Conservation (phyloP, 352 stramenopile species). For the Phytopythium delawarense region DNA sequence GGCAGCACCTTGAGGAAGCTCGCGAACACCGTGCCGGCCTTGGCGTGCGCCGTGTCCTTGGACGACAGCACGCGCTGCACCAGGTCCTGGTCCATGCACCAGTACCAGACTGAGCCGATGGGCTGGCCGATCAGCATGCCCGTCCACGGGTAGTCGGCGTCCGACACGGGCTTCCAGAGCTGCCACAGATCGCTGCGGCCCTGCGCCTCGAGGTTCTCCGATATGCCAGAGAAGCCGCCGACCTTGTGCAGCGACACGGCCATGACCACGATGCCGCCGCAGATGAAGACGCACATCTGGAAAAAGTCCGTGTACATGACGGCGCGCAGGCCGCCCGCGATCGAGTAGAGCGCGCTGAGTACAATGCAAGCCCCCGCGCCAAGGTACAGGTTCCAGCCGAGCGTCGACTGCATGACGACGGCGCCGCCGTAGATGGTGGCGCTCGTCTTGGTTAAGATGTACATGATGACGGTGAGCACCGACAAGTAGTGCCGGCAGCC, state of each 20-base stretch:
- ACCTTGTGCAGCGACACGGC: constrained; percentile 45
- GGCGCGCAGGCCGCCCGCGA: constrained; percentile 51
- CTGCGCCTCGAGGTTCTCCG: constrained; percentile 39
- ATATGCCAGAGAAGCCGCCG: constrained; percentile 50
- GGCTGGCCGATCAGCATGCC: constrained; percentile 66
- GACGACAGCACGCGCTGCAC: constrained; percentile 65
- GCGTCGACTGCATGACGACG: constrained; percentile 52
- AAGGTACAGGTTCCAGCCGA: constrained; percentile 60
- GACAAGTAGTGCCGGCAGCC: constrained; percentile 55
- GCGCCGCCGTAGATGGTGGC: constrained; percentile 65
- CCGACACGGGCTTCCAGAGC: constrained; percentile 44
- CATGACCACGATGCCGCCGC: constrained; percentile 55
- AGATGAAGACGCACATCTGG: constrained; percentile 64
- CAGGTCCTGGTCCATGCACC: constrained; percentile 71
- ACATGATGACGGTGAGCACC: constrained; percentile 57
- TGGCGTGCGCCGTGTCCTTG: constrained; percentile 61
- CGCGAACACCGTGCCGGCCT: constrained; percentile 47
- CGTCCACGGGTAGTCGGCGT: constrained; percentile 64
- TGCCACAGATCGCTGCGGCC: constrained; percentile 41
- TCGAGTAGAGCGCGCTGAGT: constrained; percentile 55
- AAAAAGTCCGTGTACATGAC: constrained; percentile 75
- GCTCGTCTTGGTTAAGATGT: constrained; percentile 65
- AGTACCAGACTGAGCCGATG: constrained; percentile 64
- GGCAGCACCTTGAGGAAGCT: constrained; percentile 61
- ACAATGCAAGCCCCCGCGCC: constrained; percentile 41